phyloP scores from a whole-genome alignment of 805 yeast species.

The Millerozyma miso region DNA sequence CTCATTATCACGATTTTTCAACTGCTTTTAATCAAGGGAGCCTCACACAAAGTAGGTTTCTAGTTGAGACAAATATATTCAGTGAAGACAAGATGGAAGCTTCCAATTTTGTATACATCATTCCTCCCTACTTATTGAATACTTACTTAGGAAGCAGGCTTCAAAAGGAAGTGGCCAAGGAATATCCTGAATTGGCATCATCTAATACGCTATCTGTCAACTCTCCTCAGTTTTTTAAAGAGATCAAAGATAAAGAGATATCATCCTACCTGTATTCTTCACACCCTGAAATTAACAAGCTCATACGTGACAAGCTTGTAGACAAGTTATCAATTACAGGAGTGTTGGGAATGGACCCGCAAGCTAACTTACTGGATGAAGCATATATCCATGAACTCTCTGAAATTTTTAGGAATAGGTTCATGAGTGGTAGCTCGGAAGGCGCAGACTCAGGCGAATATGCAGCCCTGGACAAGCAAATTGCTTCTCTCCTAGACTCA shows the following conservation, averaged over 20 bases:
- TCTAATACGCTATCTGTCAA: slow-evolving; percentile 23
- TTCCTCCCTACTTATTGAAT: slow-evolving; percentile 41
- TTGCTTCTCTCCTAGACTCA: slow-evolving; percentile 6
- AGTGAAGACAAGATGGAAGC: slow-evolving; percentile 6
- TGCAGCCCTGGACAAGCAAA: not conserved
- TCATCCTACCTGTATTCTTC: slow-evolving; percentile 19
- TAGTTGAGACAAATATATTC: not conserved
- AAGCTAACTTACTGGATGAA: slow-evolving; percentile 19
- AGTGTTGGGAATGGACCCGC: slow-evolving; percentile 30
- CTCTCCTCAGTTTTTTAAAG: slow-evolving; percentile 22
- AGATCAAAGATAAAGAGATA: slow-evolving; percentile 5
- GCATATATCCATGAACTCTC: slow-evolving; percentile 28
- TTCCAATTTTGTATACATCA: slow-evolving; percentile 24
- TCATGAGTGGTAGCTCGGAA: slow-evolving; percentile 13
- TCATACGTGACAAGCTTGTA: slow-evolving; percentile 28
- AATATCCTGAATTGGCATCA: slow-evolving; percentile 21
- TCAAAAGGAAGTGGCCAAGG: slow-evolving; percentile 18
- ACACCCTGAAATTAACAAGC: slow-evolving; percentile 26
- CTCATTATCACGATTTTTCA: not conserved
- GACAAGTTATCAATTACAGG: slow-evolving; percentile 35
- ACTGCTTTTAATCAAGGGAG: not conserved
- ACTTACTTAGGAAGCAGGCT: slow-evolving; percentile 33
- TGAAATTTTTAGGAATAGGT: slow-evolving; percentile 26
- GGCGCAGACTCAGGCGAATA: slow-evolving; percentile 2
- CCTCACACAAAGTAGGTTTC: too few species aligned